Base-by-base conservation (phyloP, 305 asterid genomes). In the Fraxinus floribunda region DNA sequence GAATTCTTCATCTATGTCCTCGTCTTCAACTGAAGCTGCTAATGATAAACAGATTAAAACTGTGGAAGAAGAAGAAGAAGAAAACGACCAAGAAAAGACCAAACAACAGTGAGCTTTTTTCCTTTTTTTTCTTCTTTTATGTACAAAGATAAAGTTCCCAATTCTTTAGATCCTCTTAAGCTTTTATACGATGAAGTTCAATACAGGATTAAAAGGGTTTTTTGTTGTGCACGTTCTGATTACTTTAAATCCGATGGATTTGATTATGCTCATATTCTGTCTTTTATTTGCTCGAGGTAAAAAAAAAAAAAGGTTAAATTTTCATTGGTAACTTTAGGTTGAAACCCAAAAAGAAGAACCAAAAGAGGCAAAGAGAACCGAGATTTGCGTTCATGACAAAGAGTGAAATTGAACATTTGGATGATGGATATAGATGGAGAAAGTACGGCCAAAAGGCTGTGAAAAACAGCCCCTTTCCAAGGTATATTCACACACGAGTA, bases 391-490 rank as follows among this genome's bases (percentile, higher is more conserved):
- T 95, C 97, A 88, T 90, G 94, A 95, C 99, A 39, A 94, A 94
- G 93, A 94, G 93, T 79, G 97, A 95, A 39, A 87, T 91, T 15
- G 98, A 95, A 89, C 91, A 92, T 83, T 85, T 94, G 89, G 99
- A 95, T 76, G 99, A 95, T 89, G 98, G 99, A 1, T 95, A 84
- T 83, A 89, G 97, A 90, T 95, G 97, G 98, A 91, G 97, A 87
- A 95, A 95, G 87, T 95, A 95, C 88, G 99, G 99, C 62, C 98
- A 94, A 85, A 95, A 95, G 85, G 95, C 97, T 57, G 98, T 95
- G 11, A 95, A 95, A 84, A 90, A 92, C 88, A 95, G 97, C 88
- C 97, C 98, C 49, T 94, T 91, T 76, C 97, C 98, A 82, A 91
- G 97, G 98, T 94, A 87, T 52, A 9, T 49, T 26, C 64, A 77